A percentile compares a stretch with the other conserved stretches of the same genome.
phyloP scores from a whole-genome alignment of 495 filamentous ascomycete genomes.

The Jackrogersella minutella region DNA sequence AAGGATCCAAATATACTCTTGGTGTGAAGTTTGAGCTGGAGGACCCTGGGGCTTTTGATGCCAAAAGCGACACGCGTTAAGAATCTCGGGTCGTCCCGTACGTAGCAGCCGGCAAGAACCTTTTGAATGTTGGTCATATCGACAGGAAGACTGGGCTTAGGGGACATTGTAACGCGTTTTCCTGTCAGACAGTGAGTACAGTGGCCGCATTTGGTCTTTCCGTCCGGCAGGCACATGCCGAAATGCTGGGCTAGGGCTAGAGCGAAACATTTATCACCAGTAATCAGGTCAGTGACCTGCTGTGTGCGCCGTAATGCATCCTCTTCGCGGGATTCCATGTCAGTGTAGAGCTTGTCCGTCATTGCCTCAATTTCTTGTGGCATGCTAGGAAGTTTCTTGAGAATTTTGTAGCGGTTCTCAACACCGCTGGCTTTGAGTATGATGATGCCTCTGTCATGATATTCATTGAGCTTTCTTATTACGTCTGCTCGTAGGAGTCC shows the following conservation, averaged over 20 bases:
- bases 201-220: slow-evolving; percentile 55
- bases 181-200: slow-evolving; percentile 62
- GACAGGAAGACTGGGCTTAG: slow-evolving; percentile 38
- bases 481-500: slow-evolving; percentile 51
- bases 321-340: slow-evolving; percentile 58
- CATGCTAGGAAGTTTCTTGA: slow-evolving; percentile 53
- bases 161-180: slow-evolving; percentile 45
- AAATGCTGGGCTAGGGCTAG: slow-evolving; percentile 61
- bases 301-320: slow-evolving; percentile 57
- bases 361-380: slow-evolving; percentile 49
- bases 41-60: slow-evolving; percentile 61
- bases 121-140: slow-evolving; percentile 46
- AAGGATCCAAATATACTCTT: slow-evolving; percentile 58
- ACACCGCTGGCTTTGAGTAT: slow-evolving; percentile 58
- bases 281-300: slow-evolving; percentile 60
- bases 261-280: slow-evolving; percentile 56
- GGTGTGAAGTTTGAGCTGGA: slow-evolving; percentile 52
- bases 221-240: slow-evolving; percentile 57
- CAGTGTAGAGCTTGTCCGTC: slow-evolving; percentile 52
- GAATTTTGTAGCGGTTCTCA: slow-evolving; percentile 57
- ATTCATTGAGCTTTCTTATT: slow-evolving; percentile 60
- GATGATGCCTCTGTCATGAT: slow-evolving; percentile 53
- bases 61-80: slow-evolving; percentile 66
- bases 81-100: slow-evolving; percentile 63
- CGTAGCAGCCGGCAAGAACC: slow-evolving; percentile 50